Base-by-base conservation (phyloP, 352 stramenopile genomes). In the Aphanomyces euteiches region DNA sequence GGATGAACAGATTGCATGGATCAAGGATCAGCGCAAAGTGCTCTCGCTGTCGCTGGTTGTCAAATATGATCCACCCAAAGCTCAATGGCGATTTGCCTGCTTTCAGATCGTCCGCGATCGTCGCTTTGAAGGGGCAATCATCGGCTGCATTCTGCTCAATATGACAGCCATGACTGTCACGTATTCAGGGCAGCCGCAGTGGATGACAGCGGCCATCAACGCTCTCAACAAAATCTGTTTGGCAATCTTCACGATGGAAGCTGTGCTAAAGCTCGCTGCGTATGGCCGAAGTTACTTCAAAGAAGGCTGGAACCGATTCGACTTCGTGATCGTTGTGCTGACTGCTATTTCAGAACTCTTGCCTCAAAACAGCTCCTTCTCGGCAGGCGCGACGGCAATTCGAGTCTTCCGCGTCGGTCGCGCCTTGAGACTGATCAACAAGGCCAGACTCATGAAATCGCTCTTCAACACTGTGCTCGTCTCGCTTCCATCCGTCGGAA, bases 61-160 rank as follows among this genome's bases (percentile, higher is more conserved):
- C 0, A 79, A 84, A 17, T 73, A 80, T 21, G 85, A 79, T 57
- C 79, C 82, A 28, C 86, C 89, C 0, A 78, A 81, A 47, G 74
- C 87, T 17, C 74, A 66, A 3, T 47, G 90, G 0, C 77, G 79
- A 0, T 45, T 76, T 12, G 45, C 19, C 34, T 83, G 88, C 70
- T 97, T 92, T 71, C 73, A 87, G 37, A 61, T 91, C 13, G 79
- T 89, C n/a, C 82, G 82, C 50, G 81, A 79, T 53, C 64, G 75
- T 7, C 79, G 75, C 40, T 98, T 98, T 63, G 92, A 98, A 69
- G 84, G 82, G 79, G 78, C 83, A 36, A 95, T 98, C 73, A 95
- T 97, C 77, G 43, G 80, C 8, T 96, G 89, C 60, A 98, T 98
- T 74, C 77, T 97, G 47, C 60, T 89, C n/a, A 98, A 98, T 75